Conservation (phyloP, 805 yeast species). For the Starmera pachycereana region DNA sequence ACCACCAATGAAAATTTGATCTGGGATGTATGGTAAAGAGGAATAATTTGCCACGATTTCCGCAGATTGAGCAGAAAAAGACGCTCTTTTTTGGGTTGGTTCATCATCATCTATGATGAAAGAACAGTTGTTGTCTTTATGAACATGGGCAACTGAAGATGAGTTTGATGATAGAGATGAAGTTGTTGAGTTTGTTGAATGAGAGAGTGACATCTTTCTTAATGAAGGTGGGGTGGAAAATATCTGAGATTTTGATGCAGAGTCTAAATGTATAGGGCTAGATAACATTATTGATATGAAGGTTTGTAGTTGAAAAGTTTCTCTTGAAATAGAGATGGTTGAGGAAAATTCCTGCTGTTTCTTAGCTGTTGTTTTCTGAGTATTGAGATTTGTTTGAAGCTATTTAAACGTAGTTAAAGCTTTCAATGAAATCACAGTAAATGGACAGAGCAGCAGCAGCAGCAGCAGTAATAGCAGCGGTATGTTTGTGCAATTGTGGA, state of each 20-base stretch:
- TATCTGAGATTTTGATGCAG: conserved; percentile 7
- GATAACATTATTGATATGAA: conserved; percentile 8
- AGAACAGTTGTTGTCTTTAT: not conserved
- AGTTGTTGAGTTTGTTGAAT: conserved; percentile 3
- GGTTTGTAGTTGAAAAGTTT: too few species aligned
- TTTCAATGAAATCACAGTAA: too few species aligned
- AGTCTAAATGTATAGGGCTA: conserved; percentile 7
- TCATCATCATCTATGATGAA: not conserved
- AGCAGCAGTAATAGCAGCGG: too few species aligned
- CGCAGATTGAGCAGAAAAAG: not conserved
- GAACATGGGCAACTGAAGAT: conserved; percentile 1
- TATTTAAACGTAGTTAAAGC: too few species aligned
- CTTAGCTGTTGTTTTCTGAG: too few species aligned
- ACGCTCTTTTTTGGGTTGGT: not conserved
- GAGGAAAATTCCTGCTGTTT: too few species aligned
- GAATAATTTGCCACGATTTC: conserved; percentile 4
- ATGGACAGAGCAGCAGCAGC: too few species aligned
- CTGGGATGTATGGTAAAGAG: conserved; percentile 15
- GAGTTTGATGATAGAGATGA: conserved; percentile 9
- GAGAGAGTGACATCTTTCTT: conserved; percentile 10
- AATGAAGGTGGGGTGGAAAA: conserved; percentile 5
- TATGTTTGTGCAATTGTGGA: too few species aligned
- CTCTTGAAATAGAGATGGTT: too few species aligned
- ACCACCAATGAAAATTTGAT: conserved; percentile 58
- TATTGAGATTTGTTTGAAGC: too few species aligned